Percentiles rank a stretch among this genome's conserved stretches.
phyloP scores from a whole-genome alignment of 306 rosid species.

The Crotalaria pallida region DNA sequence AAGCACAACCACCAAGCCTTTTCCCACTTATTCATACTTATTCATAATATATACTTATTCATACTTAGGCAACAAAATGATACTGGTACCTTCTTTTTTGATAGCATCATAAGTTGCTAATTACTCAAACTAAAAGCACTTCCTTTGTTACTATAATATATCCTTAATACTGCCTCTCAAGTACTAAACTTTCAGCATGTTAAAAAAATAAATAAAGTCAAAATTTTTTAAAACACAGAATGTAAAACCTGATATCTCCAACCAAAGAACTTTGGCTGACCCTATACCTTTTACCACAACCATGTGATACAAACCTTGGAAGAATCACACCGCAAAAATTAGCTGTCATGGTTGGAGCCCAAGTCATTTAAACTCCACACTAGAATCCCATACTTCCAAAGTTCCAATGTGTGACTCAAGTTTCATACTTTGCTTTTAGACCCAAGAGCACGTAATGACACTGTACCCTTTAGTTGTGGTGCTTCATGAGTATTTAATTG shows the following conservation, averaged over 20 bases:
- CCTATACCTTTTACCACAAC: background rate
- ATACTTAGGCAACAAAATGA: background rate
- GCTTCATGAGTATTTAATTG: background rate
- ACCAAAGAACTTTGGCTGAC: background rate
- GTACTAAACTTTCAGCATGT: background rate
- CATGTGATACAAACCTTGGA: background rate
- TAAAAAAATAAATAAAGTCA: background rate
- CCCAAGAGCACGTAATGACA: background rate
- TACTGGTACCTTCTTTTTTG: background rate
- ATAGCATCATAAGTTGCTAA: background rate
- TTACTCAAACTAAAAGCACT: background rate
- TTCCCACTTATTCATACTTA: too few species aligned
- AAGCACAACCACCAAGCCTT: too few species aligned
- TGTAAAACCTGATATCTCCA: background rate
- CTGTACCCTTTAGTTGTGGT: background rate
- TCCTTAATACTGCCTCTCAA: background rate
- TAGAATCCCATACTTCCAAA: too few species aligned
- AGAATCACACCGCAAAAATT: background rate
- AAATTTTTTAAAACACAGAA: background rate
- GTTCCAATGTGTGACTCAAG: too few species aligned
- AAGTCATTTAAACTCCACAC: background rate
- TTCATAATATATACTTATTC: background rate
- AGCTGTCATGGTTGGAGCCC: background rate
- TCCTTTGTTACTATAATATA: too few species aligned
- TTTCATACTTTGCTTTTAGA: background rate